Evolutionary conservation across 352 stramenopile species (phyloP).

Genomic region (Blastocystis sp.): DNA sequence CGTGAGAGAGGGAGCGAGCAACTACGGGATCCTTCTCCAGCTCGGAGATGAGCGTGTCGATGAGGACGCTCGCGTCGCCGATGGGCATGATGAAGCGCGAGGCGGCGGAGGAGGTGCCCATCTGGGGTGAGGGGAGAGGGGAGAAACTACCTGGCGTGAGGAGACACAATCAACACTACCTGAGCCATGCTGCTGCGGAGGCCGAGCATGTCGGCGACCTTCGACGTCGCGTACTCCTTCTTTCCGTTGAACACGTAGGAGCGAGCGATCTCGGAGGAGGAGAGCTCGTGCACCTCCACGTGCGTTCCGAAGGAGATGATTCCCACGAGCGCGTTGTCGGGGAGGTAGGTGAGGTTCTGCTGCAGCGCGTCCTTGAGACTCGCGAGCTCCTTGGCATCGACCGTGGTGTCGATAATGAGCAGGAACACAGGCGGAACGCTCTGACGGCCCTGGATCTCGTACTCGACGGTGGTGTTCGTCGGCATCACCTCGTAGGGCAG

Average conservation of each 20-base stretch:
- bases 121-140: conserved; percentile 44
- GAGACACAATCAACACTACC: too few species aligned
- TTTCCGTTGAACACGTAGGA: conserved; percentile 95
- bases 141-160: conserved; percentile 56
- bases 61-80: conserved; percentile 84
- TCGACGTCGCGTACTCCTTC: conserved; percentile 85
- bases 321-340: conserved; percentile 87
- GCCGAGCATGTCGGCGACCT: conserved; percentile 88
- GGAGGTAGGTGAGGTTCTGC: conserved; percentile 88
- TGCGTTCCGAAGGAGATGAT: conserved; percentile 97
- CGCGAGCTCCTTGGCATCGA: conserved; percentile 85
- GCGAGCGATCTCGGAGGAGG: conserved; percentile 84
- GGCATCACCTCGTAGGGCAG: conserved; percentile 94
- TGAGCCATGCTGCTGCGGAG: conserved; percentile 64
- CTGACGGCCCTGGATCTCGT: conserved; percentile 80
- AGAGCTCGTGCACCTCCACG: conserved; percentile 95
- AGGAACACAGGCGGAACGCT: conserved; percentile 90
- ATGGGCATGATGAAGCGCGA: conserved; percentile 85
- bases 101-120: conserved; percentile 56
- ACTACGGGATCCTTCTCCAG: conserved; percentile 80
- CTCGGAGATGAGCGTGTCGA: conserved; percentile 94
- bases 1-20: background rate
- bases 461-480: conserved; percentile 97
- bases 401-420: conserved; percentile 92
- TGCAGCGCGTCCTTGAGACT: conserved; percentile 82